A percentile compares a stretch with the other conserved stretches of the same genome.
Evolutionary conservation across 129 eudicot species (phyloP).

Genomic region (Flaveria linearis): DNA sequence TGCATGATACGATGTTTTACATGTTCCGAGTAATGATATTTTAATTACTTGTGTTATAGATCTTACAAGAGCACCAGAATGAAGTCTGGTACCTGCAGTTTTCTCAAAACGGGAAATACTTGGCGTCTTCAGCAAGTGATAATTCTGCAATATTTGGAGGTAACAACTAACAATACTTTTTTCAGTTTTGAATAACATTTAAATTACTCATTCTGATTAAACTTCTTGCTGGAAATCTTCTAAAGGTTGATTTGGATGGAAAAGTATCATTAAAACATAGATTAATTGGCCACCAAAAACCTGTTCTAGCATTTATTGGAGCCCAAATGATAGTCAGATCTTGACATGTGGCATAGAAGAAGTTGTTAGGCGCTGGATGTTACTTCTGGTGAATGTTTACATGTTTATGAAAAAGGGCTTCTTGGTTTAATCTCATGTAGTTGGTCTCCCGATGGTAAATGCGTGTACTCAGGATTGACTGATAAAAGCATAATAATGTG

Average conservation of each 20-base stretch:
- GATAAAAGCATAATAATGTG: constrained; percentile 86
- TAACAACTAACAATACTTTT: constrained; percentile 28
- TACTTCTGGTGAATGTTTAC: constrained; percentile 80
- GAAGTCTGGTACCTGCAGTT: constrained; percentile 94
- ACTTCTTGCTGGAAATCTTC: constrained; percentile 6
- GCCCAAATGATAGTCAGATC: constrained; percentile 67
- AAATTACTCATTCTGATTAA: not conserved
- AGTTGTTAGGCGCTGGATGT: constrained; percentile 72
- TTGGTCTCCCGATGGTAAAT: constrained; percentile 83
- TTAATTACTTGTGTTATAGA: constrained; percentile 41
- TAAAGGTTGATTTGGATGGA: constrained; percentile 67
- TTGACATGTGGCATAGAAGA: constrained; percentile 92
- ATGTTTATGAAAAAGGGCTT: constrained; percentile 64
- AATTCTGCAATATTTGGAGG: constrained; percentile 88
- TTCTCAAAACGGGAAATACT: constrained; percentile 81
- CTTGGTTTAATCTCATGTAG: constrained; percentile 72
- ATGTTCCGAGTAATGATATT: constrained; percentile 1
- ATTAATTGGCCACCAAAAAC: constrained; percentile 74
- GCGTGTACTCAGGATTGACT: constrained; percentile 62
- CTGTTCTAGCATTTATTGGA: constrained; percentile 82
- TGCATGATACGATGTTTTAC: not conserved
- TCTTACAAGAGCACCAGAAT: constrained; percentile 65
- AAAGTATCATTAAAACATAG: constrained; percentile 56
- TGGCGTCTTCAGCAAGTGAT: constrained; percentile 90
- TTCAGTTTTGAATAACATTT: not conserved